phyloP scores from a whole-genome alignment of 305 asterid species.

The Ajuga reptans region DNA sequence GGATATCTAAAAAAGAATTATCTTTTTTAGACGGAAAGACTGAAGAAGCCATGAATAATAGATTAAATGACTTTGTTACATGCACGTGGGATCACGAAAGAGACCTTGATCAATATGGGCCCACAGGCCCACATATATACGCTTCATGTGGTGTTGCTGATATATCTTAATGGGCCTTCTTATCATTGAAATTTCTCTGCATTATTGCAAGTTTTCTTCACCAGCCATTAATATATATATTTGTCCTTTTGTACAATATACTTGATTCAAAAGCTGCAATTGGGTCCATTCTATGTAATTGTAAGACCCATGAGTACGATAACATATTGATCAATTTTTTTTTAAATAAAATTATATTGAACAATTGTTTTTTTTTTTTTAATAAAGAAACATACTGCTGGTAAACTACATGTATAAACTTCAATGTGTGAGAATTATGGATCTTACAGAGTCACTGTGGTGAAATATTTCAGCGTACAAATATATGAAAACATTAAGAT shows the following conservation, averaged over 20 bases:
- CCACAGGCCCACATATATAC: slow-evolving; percentile 32
- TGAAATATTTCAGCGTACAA: too few relatives aligned
- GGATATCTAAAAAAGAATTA: too few relatives aligned
- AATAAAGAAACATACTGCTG: too few relatives aligned
- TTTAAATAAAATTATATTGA: too few relatives aligned
- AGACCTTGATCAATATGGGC: slow-evolving; percentile 7
- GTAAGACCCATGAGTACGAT: background rate
- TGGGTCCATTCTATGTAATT: background rate
- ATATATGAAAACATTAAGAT: too few relatives aligned
- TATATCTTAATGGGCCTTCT: slow-evolving; percentile 24
- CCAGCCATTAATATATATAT: slow-evolving; percentile 13
- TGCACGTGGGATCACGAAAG: slow-evolving; percentile 54
- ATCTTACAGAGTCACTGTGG: too few relatives aligned
- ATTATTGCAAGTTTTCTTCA: slow-evolving; percentile 17
- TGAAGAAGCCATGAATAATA: too few relatives aligned
- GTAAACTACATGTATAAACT: too few relatives aligned
- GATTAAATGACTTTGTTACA: background rate
- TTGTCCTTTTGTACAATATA: slow-evolving; percentile 32
- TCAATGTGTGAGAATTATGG: background rate
- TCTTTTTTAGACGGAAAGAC: too few relatives aligned
- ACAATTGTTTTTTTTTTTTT: too few relatives aligned
- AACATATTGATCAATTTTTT: background rate
- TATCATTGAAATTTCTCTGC: background rate
- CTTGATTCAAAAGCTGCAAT: slow-evolving; percentile 16
- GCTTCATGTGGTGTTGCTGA: slow-evolving; percentile 28